Base-by-base conservation (phyloP, 192 early-diverging fungal species). In the Gigaspora rosea region DNA sequence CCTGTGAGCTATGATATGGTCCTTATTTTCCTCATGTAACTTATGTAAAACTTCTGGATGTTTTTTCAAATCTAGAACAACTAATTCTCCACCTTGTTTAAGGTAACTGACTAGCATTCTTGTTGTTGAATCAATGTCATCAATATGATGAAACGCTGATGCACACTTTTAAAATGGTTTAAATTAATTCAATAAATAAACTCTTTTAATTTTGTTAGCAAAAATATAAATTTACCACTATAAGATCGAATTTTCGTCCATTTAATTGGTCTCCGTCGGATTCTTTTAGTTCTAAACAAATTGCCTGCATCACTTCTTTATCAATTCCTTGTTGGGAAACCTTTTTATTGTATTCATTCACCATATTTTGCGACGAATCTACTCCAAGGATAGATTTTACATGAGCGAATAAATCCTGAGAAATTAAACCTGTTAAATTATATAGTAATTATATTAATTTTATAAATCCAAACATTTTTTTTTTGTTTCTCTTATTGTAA, bases 181-280 rank as follows among this genome's bases (percentile, higher is more conserved):
- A n/a, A 73, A 54, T 47, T 47, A 61, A 47, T 59, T 59, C 13
- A 73, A 12, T 47, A 41, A 51, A 56, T 13, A 56, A 27, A 27
- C 27, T 27, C 27, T 27, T 27, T 27, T 27, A 27, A 27, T 47
- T 18, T 73, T 18, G 10, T 16, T 9, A 63, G 36, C n/a, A 27
- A 27, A 27, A 27, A 62, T 27, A 27, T 27, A 27, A 52, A 50
- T 41, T 35, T 54, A 76, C 75, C 46, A 76, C 63, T 41, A 76
- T 8, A 18, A 76, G 11, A 76, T 76, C 75, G 18, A 76, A 76
- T 66, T 56, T 76, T 67, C 52, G 36, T 46, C 75, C 75, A 66
- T 76, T 66, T 56, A 76, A 56, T 52, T 61, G 75, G 56, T 76
- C 63, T 4, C 18, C 63, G 33, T 63, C 73, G 10, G n/a, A 33